Evolutionary conservation across 164 flowering plant species (phyloP).

Genomic region (Malania oleifera): DNA sequence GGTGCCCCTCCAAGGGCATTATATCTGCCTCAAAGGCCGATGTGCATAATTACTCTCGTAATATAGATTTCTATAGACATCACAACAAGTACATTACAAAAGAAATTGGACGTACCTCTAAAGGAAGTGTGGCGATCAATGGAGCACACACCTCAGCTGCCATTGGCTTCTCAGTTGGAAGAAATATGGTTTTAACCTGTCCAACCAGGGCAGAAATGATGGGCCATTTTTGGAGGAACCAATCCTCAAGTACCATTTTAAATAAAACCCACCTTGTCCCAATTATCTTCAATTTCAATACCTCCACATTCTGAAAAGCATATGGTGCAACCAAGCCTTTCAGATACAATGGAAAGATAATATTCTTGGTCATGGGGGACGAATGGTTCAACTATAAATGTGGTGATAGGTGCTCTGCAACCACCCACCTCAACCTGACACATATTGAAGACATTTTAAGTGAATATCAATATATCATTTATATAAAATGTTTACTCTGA

Average conservation of each 20-base stretch:
- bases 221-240: no score
- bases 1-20: no score
- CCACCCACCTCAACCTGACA: conserved; percentile 11
- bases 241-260: not conserved
- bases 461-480: no score
- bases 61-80: no score
- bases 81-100: no score
- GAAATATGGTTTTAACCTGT: conserved; percentile 15
- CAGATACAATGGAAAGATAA: conserved; percentile 8
- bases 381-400: conserved; percentile 7
- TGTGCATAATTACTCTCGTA: no score
- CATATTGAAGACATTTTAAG: no score
- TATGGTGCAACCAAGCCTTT: conserved; percentile 9
- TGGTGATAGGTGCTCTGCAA: conserved; percentile 8
- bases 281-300: conserved; percentile 8
- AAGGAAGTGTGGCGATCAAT: conserved; percentile 2
- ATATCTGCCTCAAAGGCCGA: no score
- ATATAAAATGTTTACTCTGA: no score
- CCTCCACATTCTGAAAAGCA: conserved; percentile 17
- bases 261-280: conserved; percentile 10
- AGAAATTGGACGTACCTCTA: conserved; percentile 6
- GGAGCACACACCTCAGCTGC: conserved; percentile 8
- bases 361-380: conserved; percentile 1
- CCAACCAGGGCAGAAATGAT: not conserved
- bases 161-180: conserved; percentile 8